phyloP scores from a whole-genome alignment of 805 yeast genomes.

The Komagataella pastoris region DNA sequence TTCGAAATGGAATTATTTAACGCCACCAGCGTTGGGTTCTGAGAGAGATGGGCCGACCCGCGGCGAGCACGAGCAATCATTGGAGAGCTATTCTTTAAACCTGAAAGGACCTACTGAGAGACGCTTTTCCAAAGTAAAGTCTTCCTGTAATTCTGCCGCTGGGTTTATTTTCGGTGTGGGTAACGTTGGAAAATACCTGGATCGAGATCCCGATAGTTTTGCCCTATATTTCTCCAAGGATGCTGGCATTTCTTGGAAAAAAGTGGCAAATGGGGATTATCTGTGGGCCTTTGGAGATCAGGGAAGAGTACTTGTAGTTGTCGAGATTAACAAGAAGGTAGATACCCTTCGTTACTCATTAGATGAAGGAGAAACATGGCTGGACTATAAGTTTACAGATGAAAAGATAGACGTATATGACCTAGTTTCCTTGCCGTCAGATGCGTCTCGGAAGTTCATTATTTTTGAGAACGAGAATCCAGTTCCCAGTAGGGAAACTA shows the following conservation, averaged over 20 bases:
- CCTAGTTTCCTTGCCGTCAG: slow-evolving; percentile 81
- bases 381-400: slow-evolving; percentile 46
- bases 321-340: slow-evolving; percentile 42
- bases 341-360: slow-evolving; percentile 49
- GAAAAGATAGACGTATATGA: slow-evolving; percentile 47
- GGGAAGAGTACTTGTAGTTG: slow-evolving; percentile 74
- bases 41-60: too few relatives aligned
- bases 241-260: slow-evolving; percentile 88
- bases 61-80: too few relatives aligned
- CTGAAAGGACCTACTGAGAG: slow-evolving; percentile 88
- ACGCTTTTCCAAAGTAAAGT: slow-evolving; percentile 69
- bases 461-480: slow-evolving; percentile 53
- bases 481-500: slow-evolving; percentile 34
- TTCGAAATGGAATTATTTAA: slow-evolving; percentile 63
- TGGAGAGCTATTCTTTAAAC: slow-evolving; percentile 64
- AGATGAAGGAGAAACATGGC: slow-evolving; percentile 77
- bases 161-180: slow-evolving; percentile 89
- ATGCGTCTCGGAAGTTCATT: slow-evolving; percentile 70
- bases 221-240: slow-evolving; percentile 66
- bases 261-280: slow-evolving; percentile 55
- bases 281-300: slow-evolving; percentile 97
- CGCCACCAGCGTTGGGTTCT: too few relatives aligned
- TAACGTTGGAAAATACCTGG: slow-evolving; percentile 61
- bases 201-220: slow-evolving; percentile 31
- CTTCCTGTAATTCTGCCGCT: slow-evolving; percentile 75